phyloP scores from a whole-genome alignment of 805 yeast genomes.

The Maudiozyma pseudohumilis region DNA sequence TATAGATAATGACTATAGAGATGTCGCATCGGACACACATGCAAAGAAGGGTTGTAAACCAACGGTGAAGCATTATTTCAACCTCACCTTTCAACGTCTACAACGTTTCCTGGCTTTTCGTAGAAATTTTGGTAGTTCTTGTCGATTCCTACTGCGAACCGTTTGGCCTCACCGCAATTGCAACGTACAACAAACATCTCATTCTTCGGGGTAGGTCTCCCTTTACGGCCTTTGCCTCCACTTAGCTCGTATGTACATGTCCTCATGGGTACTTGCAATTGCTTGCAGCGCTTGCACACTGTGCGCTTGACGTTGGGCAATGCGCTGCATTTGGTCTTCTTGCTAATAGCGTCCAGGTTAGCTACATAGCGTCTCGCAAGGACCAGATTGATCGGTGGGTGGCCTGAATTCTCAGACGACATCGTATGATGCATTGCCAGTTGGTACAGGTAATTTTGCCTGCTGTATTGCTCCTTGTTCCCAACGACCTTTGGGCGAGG shows the following conservation, averaged over 20 bases:
- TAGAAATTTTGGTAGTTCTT: slow-evolving; percentile 32
- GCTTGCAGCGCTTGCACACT: slow-evolving; percentile 57
- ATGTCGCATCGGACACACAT: too few relatives aligned
- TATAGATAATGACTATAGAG: too few relatives aligned
- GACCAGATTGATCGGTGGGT: slow-evolving; percentile 14
- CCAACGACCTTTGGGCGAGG: slow-evolving; percentile 35
- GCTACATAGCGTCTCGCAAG: slow-evolving; percentile 49
- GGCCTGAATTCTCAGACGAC: background rate
- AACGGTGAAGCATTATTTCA: too few relatives aligned
- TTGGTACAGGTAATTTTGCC: slow-evolving; percentile 53
- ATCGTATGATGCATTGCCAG: slow-evolving; percentile 36
- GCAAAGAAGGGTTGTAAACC: too few relatives aligned
- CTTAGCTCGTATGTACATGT: slow-evolving; percentile 9
- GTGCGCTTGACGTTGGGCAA: slow-evolving; percentile 59
- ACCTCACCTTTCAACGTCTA: too few relatives aligned
- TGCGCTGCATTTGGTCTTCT: slow-evolving; percentile 55
- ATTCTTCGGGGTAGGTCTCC: slow-evolving; percentile 31
- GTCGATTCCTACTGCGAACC: slow-evolving; percentile 56
- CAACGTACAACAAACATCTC: slow-evolving; percentile 46
- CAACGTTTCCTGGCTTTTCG: slow-evolving; percentile 17
- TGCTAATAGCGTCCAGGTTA: slow-evolving; percentile 50
- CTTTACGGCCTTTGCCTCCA: background rate
- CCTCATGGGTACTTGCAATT: slow-evolving; percentile 41
- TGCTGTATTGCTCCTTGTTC: slow-evolving; percentile 48
- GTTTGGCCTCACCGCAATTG: slow-evolving; percentile 40